Evolutionary conservation across 148 eudicot species (phyloP), one percentile per base, ranked within the genome.

Genomic region (Heliosperma pusillum): DNA sequence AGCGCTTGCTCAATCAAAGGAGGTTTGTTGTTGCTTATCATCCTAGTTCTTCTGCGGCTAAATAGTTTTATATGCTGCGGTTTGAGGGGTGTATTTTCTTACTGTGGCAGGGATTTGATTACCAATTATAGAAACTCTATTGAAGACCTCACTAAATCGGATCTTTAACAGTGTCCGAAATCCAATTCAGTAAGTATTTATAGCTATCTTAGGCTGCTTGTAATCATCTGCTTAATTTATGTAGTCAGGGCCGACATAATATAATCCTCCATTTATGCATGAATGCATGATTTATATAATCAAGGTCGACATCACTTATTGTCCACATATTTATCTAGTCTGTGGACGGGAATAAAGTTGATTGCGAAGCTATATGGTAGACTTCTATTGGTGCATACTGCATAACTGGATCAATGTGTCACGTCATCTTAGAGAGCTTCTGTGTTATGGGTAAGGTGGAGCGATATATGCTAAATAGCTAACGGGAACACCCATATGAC

Each of bases 1-100:
- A 88, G 65, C 89, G 77, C 19, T 55, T 92, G 83, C 84, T 92
- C 40, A 81, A 83, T 74, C 90, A 89, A 77, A 80, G 97, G 75
- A 94, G 94, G 98, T 94, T 73, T 50, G 71, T 68, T 10, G 55
- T 71, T 76, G 22, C 22, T 16, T 62, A 25, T 17, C 19, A 29
- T 68, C 44, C 25, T 50, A 12, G 15, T 25, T 72, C 29, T 42
- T 52, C 52, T 71, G 30, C 15, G 10, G 27, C 25, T 50, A 45
- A 45, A 74, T 22, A 7, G 66, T 44, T 53, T 17, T 69, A 5
- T 5, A 44, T 67, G 67, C 67, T 56, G 50, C 60, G 20, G 26
- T 29, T 33, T 58, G 45, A 76, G 20, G 17, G 29, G 20, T 20
- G 25, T 72, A 30, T 60, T 65, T 45, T 44, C 40, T 33, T 74